Evolutionary conservation across 805 yeast species (phyloP), one percentile per base, ranked within the genome.

Genomic region (Cyberlindnera sargentensis): DNA sequence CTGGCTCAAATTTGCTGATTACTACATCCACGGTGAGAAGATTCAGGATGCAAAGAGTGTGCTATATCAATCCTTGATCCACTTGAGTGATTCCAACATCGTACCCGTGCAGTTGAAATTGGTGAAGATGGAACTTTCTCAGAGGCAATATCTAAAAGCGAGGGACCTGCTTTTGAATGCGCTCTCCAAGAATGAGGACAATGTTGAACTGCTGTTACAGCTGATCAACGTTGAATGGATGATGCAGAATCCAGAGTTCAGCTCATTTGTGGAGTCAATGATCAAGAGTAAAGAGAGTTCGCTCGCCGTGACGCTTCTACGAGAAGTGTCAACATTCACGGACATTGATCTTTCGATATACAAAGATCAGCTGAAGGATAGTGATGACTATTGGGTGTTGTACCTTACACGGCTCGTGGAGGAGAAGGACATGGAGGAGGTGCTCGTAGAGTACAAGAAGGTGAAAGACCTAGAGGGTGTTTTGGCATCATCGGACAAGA

Each of bases 1-100:
- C 34, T 79, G 83, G 79, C 49, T 75, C 10, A 72, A 72, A 42
- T 75, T 69, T 49, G 59, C 75, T 1, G 67, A 76, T 50, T 76
- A 62, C 50, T 63, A 60, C 34, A 42, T 70, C 40, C 69, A 49
- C 39, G 27, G 47, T 27, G 49, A 61, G 39, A 48, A 63, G 20
- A 37, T 60, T n/a, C 54, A 58, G 27, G 44, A 51, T 8, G 80
- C 81, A 0, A 65, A 64, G 39, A 60, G 61, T 10, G 44, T 72
- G 1, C 49, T 79, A 7, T 44, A 60, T 7, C 63, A 61, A 45
- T 72, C 76, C 1, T 49, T 66, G 2, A 54, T 44, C 3, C 48
- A 40, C 36, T n/a, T 61, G 3, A 36, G 48, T 15, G 46, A 59
- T 23, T 36, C 54, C 8, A 58, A 52, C 43, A 51, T 55, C 20